These are phyloP conservation scores for Aphanomyces invadans DNA, from an alignment of 352 stramenopile genomes.

Conservation along the genomic window DNA sequence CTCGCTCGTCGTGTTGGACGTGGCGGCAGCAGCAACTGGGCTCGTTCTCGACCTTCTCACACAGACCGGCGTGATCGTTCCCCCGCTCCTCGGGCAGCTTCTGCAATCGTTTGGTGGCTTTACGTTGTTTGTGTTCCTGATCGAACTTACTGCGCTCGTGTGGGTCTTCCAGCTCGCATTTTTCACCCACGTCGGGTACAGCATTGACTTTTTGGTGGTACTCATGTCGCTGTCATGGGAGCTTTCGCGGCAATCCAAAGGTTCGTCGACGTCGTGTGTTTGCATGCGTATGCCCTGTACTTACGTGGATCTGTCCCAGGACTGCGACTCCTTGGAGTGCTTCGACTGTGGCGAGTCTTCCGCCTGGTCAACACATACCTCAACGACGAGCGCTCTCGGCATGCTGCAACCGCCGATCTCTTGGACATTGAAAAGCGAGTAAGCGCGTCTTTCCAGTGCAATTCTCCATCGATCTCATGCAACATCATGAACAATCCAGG, in stretches of 20 bases:
- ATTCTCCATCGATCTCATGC: not conserved
- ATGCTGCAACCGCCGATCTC: constrained; percentile 32
- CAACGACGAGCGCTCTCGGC: constrained; percentile 36
- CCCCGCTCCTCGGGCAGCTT: constrained; percentile 25
- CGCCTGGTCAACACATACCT: constrained; percentile 46
- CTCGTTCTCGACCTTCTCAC: not conserved
- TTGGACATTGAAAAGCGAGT: constrained; percentile 52
- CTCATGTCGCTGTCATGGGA: constrained; percentile 32
- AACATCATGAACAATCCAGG: not conserved
- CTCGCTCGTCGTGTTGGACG: constrained; percentile 42
- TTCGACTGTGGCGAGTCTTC: constrained; percentile 55
- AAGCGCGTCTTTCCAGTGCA: not conserved
- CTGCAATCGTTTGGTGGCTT: constrained; percentile 53
- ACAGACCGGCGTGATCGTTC: not conserved
- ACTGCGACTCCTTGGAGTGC: constrained; percentile 37
- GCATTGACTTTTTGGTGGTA: constrained; percentile 40
- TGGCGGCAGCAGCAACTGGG: constrained; percentile 31
- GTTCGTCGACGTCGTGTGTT: constrained; percentile 25
- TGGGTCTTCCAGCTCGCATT: constrained; percentile 42
- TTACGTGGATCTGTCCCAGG: constrained; percentile 26
- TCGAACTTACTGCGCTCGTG: constrained; percentile 42
- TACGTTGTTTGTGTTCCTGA: constrained; percentile 48
- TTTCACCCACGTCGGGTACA: constrained; percentile 51
- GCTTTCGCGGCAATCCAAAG: constrained; percentile 46
- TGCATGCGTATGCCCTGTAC: constrained; percentile 3